Percentiles rank a stretch among this genome's conserved stretches.
These are phyloP conservation scores for Solanum raphanifolium DNA, from an alignment of 257 asterid species.

Conservation along the genomic window DNA sequence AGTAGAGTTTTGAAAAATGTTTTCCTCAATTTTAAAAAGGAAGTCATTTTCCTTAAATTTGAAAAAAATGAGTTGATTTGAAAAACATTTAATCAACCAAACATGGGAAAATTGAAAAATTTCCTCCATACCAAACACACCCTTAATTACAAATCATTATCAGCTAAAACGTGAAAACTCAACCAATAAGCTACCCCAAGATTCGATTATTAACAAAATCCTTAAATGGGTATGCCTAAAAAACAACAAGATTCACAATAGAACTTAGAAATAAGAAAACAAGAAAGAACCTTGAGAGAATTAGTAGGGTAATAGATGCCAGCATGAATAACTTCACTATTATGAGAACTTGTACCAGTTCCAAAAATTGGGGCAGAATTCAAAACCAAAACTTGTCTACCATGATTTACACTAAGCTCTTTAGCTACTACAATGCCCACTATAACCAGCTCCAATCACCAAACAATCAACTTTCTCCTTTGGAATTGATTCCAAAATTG, in stretches of 20 bases:
- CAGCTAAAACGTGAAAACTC: not conserved
- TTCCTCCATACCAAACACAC: too few relatives aligned
- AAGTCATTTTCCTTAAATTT: too few relatives aligned
- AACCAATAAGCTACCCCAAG: not conserved
- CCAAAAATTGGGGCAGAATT: constrained; percentile 74
- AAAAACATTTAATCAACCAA: too few relatives aligned
- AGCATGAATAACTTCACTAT: constrained; percentile 86
- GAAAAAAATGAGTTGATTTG: too few relatives aligned
- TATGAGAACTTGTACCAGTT: constrained; percentile 69
- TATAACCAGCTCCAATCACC: constrained; percentile 75
- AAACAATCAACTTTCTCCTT: constrained; percentile 38
- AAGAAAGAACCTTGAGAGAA: constrained; percentile 54
- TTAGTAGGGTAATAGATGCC: constrained; percentile 69
- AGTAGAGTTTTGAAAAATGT: too few relatives aligned
- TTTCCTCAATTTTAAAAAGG: too few relatives aligned
- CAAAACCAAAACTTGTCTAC: constrained; percentile 62
- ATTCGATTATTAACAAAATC: not conserved
- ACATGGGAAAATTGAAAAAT: too few relatives aligned
- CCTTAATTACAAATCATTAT: not conserved
- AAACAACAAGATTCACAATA: not conserved
- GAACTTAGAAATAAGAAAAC: not conserved
- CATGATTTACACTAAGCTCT: constrained; percentile 49
- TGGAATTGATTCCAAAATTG: too few relatives aligned
- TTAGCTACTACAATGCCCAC: constrained; percentile 87
- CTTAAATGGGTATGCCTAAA: not conserved